Percentiles rank a stretch among this genome's conserved stretches.
Conservation (phyloP, 2,329 filamentous ascomycete species). For the Trichophyton mentagrophytes region DNA sequence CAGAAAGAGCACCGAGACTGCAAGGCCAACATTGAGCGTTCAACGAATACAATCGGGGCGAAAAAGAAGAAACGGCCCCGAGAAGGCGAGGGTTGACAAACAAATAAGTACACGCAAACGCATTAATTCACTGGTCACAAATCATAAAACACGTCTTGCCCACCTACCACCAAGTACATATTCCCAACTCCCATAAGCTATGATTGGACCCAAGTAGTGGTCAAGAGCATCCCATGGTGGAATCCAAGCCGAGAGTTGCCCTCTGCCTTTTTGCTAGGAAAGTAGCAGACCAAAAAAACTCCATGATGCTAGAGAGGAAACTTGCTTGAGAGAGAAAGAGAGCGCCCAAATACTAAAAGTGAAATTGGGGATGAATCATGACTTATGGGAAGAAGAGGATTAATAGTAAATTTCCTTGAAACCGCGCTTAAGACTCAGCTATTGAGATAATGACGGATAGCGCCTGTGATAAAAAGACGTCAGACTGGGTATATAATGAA, state of each 20-base stretch:
- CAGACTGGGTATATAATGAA: background rate
- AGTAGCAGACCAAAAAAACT: background rate
- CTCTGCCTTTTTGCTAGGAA: background rate
- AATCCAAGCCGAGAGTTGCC: background rate
- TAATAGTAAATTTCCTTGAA: background rate
- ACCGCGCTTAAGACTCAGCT: conserved; percentile 20
- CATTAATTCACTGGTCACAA: background rate
- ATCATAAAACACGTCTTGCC: background rate
- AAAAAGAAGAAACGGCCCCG: background rate
- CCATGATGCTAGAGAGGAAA: background rate
- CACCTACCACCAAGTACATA: background rate
- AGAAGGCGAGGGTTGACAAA: background rate
- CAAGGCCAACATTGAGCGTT: background rate
- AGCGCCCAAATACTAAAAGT: background rate
- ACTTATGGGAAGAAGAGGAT: background rate
- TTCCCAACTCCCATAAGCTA: background rate
- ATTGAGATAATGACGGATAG: conserved; percentile 39
- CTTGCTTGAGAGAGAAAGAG: background rate
- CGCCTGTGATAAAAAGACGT: conserved; percentile 22
- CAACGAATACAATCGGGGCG: too few relatives aligned
- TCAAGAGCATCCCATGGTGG: background rate
- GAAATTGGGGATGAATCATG: background rate
- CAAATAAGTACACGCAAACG: background rate
- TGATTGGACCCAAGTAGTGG: background rate
- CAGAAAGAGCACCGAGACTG: background rate